Base-by-base conservation (phyloP, 1,139 yeast species). In the Protomyces inouyei region DNA sequence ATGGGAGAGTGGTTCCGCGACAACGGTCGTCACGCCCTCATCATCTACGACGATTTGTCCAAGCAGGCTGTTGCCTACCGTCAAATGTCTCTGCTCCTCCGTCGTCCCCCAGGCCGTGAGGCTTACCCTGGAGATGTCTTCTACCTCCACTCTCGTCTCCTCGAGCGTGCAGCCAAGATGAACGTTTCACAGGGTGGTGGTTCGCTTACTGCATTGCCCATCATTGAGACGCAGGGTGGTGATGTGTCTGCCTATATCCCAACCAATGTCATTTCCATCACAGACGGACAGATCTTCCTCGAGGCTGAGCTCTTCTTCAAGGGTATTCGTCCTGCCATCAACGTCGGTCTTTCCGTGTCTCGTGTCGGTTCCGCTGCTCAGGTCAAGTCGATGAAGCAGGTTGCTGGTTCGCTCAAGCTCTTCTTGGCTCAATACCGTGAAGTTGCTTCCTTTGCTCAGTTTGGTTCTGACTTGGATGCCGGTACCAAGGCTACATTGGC, bases 1-100 rank as follows among this genome's bases (percentile, higher is more conserved):
- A 92, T 95, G 79, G 97, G 98, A 84, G 99, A 93, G 84, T 93
- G 98, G 98, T 93, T 93, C 95, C 91, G 98, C 87, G 98, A 93
- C 85, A 93, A 93, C 81, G 97, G 96, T 79, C 88, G 81, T 80
- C 98, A 93, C 81, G 96, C 98, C 75, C 84, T 93, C 83, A 93
- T 93, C 81, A 84, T 91, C 85, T 93, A 84, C 83, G 98, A 92
- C 80, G 98, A 92, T 82, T 86, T 92, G 83, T 92, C 98, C 78
- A 92, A 92, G 85, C 98, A 92, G 85, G 98, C 98, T 73, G 98
- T 92, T 79, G 98, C 98, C 74, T 92, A 93, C 91, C 95, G 98
- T 86, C 98, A 93, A 85, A 87, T 92, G 84, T 92, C 98, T 70
- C 86, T 92, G 80, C 84, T 92, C 81, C 86, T 91, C 83, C 90